Conservation (phyloP, 2,329 filamentous ascomycete species). For the Fusarium duplospermum region DNA sequence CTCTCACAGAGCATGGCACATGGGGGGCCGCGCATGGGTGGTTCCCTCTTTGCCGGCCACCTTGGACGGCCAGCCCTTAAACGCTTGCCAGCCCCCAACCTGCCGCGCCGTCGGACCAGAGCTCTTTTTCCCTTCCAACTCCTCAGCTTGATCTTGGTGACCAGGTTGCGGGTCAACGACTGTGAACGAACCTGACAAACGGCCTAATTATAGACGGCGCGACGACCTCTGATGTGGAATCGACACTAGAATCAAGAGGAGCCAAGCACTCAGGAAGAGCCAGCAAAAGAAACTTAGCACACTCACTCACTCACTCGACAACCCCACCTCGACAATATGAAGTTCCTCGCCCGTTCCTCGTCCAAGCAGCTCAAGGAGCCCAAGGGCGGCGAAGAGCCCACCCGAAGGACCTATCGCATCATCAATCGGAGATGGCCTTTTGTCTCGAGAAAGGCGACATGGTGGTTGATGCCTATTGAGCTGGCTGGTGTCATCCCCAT, state of each 20-base stretch:
- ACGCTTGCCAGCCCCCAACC: constrained; percentile 42
- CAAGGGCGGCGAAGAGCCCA: constrained; percentile 26
- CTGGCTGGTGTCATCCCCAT: constrained; percentile 72
- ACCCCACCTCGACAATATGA: constrained; percentile 34
- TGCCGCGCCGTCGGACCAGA: constrained; percentile 2
- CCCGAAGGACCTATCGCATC: constrained; percentile 59
- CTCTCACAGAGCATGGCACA: constrained; percentile 25
- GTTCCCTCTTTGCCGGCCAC: constrained; percentile 25
- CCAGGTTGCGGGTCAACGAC: constrained; percentile 28
- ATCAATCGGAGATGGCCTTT: constrained; percentile 70
- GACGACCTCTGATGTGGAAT: constrained; percentile 30
- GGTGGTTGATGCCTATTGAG: constrained; percentile 74
- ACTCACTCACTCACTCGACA: constrained; percentile 1
- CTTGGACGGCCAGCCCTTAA: constrained; percentile 41
- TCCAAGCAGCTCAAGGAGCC: constrained; percentile 22
- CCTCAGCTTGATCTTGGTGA: constrained; percentile 14
- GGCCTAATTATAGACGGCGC: not conserved
- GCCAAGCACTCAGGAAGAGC: constrained; percentile 12
- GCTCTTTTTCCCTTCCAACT: constrained; percentile 11
- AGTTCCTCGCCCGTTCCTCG: constrained; percentile 17
- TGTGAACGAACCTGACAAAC: constrained; percentile 10
- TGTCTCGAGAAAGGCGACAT: constrained; percentile 64
- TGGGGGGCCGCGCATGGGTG: constrained; percentile 3
- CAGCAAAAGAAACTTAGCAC: not conserved
- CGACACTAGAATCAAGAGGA: constrained; percentile 35